Evolutionary conservation across 495 filamentous ascomycete genomes (phyloP), one percentile per base, ranked within the genome.

Genomic region (Xylaria nigripes): DNA sequence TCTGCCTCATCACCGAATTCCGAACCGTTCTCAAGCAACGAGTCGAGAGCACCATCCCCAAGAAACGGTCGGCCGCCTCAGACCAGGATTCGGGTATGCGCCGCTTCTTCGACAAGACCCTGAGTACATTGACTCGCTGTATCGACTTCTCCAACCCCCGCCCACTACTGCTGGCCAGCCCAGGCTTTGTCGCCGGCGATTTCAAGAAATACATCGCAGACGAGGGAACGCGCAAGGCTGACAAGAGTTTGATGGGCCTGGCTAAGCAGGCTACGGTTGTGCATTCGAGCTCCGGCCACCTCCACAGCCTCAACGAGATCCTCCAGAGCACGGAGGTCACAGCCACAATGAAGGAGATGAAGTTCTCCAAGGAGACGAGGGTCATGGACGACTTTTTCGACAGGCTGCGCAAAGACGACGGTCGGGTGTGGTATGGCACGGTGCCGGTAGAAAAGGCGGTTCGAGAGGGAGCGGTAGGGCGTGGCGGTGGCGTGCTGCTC

Each of bases 1-100:
- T 98, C 50, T 95, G 90, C 68, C 78, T 95, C 18, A 89, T 98
- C 57, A 94, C 90, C 10, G 89, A 95, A 52, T 84, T 87, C 63
- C 90, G 90, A 57, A 97, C 92, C 2, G 76, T 96, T 57, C 67
- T 96, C 55, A 85, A 89, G 67, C 90, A 95, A 63, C 80, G 86
- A 49, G 80, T 97, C n/a, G 89, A 95, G 67, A 82, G 83, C 62
- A 76, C 79, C 1, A 81, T 97, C 25, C 89, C 93, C 13, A 81
- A 84, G 65, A 97, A 96, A 72, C 78, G 86, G 46, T 71, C 76
- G 54, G 67, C 76, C 56, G 59, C 75, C 55, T 68, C 71, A 13
- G 85, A 86, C 53, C 83, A 89, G 68, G 81, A 90, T 58, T 85
- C 87, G 74, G 86, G 82, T 3, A 78, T 95, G 69, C 73, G 80